Evolutionary conservation across 805 yeast species (phyloP), one percentile per base, ranked within the genome.

Genomic region (Lipomyces oligophaga): DNA sequence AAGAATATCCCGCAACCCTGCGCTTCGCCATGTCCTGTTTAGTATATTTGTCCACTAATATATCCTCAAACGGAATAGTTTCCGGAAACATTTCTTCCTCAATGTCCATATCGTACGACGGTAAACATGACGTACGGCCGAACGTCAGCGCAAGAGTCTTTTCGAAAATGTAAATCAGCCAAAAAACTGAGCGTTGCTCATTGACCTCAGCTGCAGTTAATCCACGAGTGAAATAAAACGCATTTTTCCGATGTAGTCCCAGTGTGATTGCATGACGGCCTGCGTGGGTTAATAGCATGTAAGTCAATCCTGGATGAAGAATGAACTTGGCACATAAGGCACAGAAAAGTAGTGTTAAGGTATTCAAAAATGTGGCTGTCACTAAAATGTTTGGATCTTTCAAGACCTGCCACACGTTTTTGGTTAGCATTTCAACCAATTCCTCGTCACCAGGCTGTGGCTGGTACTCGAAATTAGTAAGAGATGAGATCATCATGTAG

Each of bases 101-200:
- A 13, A 35, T 38, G 22, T 47, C 52, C 16, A 47, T 43, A 35
- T 47, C 52, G 19, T 39, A 43, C 18, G 31, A 21, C 15, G 52
- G 52, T 19, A 47, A 13, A 15, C 37, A 26, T 5, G 52, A 47
- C 10, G 46, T 38, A 5, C 52, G 43, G 13, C 52, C 52, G n/a
- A 43, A 32, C 16, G 47, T 47, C 15, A 47, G 25, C 10, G 44
- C 27, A 10, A 47, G 44, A 11, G 37, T 34, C 24, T 47, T 47
- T 24, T 47, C 52, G 8, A 28, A 4, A 11, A 34, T 21, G 26
- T 24, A 42, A 24, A 34, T 27, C 13, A 24, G n/a, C 52, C 52
- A 47, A 15, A 37, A 47, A 6, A 38, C 18, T 8, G 16, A 18
- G 11, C 43, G 45, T 1, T 45, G 47, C 28, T 47, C 52, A n/a